Conservation (phyloP, 345 rosid genomes). For the Rhodomyrtus tomentosa region DNA sequence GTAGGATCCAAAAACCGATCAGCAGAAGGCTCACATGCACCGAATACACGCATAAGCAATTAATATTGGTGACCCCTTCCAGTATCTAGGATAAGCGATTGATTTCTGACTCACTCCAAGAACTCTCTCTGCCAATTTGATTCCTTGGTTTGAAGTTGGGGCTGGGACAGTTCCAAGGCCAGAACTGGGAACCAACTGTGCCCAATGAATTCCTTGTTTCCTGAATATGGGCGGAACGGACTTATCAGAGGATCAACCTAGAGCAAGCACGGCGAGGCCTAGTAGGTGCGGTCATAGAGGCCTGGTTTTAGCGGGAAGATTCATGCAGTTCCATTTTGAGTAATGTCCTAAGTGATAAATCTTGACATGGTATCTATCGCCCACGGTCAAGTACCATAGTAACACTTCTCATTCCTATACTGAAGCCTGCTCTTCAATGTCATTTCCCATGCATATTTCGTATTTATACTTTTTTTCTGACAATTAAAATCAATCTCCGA, state of each 20-base stretch:
- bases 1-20: neutral
- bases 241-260: neutral
- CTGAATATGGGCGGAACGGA: neutral
- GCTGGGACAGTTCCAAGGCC: neutral
- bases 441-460: neutral
- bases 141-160: neutral
- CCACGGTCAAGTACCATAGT: neutral
- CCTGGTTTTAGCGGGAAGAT: neutral
- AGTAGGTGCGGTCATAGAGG: neutral
- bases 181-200: neutral
- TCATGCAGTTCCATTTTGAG: neutral
- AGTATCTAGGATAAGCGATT: neutral
- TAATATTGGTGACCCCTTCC: neutral
- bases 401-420: neutral
- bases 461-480: neutral
- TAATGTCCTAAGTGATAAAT: neutral
- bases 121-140: neutral
- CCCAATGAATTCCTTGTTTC: neutral
- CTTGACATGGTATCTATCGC: neutral
- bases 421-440: neutral
- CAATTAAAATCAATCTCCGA: neutral
- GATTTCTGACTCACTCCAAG: neutral
- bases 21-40: neutral
- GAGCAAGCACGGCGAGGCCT: neutral
- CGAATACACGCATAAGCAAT: neutral